Evolutionary conservation across 305 asterid genomes (phyloP).

Genomic region (Plantago rigida): DNA sequence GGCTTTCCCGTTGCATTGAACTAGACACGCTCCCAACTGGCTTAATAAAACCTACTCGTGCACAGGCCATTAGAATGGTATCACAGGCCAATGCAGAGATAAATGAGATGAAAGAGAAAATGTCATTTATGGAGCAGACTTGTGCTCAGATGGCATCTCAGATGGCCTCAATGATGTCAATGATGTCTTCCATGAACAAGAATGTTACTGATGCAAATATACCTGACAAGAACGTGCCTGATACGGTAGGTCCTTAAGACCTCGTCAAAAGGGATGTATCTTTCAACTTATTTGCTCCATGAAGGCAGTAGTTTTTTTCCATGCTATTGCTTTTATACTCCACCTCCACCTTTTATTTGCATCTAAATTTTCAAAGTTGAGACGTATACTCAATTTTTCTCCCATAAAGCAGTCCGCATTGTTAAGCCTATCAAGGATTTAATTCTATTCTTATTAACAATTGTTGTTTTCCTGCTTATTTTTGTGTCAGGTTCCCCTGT

Average conservation of each 20-base stretch:
- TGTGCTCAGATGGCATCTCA: constrained; percentile 39
- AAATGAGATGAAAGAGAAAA: constrained; percentile 28
- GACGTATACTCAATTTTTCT: too few relatives aligned
- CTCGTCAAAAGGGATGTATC: not conserved
- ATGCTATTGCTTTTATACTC: too few relatives aligned
- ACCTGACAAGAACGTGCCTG: constrained; percentile 22
- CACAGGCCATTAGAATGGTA: constrained; percentile 26
- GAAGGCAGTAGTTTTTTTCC: too few relatives aligned
- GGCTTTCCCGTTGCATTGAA: constrained; percentile 24
- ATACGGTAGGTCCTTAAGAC: constrained; percentile 25
- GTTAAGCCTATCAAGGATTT: not conserved
- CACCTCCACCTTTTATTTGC: too few relatives aligned
- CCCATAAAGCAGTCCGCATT: not conserved
- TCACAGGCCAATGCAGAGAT: constrained; percentile 32
- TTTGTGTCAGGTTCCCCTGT: not conserved
- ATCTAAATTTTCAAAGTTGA: too few relatives aligned
- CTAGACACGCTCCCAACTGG: constrained; percentile 25
- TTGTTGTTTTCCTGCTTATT: not conserved
- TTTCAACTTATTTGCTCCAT: too few relatives aligned
- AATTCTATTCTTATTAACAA: not conserved
- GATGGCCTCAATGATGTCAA: constrained; percentile 41
- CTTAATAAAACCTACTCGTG: constrained; percentile 14
- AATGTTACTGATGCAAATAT: constrained; percentile 18
- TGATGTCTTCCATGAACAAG: constrained; percentile 36
- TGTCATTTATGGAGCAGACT: constrained; percentile 39